Evolutionary conservation across 306 rosid genomes (phyloP), one percentile per base, ranked within the genome.

Genomic region (Prunus mira): DNA sequence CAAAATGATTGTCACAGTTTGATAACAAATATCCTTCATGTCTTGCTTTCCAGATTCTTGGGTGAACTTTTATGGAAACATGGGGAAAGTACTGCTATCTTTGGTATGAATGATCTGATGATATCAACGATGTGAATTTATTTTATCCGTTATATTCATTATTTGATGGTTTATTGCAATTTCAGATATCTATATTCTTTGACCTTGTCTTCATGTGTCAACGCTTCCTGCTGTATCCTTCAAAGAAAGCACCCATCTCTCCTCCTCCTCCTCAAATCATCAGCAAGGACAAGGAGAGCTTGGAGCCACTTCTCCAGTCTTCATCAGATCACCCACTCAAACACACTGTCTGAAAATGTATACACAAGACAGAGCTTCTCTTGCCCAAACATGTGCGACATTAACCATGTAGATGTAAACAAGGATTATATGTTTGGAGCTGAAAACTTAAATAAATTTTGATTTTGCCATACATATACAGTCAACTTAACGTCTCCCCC

Each of bases 1-100:
- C 2, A 4, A 63, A 41, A 63, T 38, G 9, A 38, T 38, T 6
- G 24, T 64, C 24, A 28, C 19, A 60, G 7, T 62, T 10, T 62
- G 4, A 72, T 55, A 76, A 55, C 5, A 24, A 22, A 20, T 15
- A 13, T 22, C 32, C 70, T 17, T 17, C n/a, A 5, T 18, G 0
- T 28, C 34, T 7, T 82, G 64, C 57, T 57, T 67, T 85, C 13
- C 84, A 92, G 98, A 73, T 83, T 95, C 99, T 61, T 92, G 97
- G 97, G 89, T 88, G 75, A 93, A 89, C 85, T 89, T 91, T 6
- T 88, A 87, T 68, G 98, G 97, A 63, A 93, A 93, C 65, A 83
- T 89, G 25, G 98, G 97, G 25, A 93, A 93, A 78, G 80, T 84
- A 51, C 28, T 91, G 73, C 83, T 91, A 43, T 88, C 97, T 57